Percentiles rank a stretch among this genome's conserved stretches.
Conservation (phyloP, 192 early-diverging fungal species). For the Linnemannia zychae region DNA sequence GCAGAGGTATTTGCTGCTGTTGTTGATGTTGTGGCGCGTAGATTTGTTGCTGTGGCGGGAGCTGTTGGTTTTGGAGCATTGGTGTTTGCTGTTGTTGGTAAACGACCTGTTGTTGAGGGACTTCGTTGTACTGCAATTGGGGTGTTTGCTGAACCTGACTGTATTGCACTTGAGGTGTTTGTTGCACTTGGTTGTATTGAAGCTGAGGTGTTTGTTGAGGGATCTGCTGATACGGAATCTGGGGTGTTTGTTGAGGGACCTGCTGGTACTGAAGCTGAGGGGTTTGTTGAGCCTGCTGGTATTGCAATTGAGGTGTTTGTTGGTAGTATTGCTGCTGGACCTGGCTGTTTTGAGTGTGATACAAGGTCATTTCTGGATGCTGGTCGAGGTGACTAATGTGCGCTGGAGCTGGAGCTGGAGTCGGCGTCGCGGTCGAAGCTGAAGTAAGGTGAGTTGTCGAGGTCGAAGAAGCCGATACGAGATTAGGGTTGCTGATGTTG, state of each 20-base stretch:
- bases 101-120: neutral
- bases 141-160: neutral
- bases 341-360: neutral
- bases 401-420: neutral
- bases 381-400: neutral
- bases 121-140: neutral
- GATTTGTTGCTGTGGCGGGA: neutral
- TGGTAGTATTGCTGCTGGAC: neutral
- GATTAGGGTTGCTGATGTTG: neutral
- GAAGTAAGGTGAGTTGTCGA: neutral
- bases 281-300: neutral
- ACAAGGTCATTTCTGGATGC: slow-evolving; percentile 22
- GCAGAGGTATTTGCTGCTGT: neutral
- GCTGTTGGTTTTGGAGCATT: neutral
- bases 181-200: neutral
- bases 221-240: neutral
- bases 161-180: neutral
- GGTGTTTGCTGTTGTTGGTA: neutral
- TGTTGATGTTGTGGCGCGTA: neutral
- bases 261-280: neutral
- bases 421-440: neutral
- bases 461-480: neutral
- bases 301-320: neutral
- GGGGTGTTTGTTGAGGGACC: neutral
- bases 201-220: no score